phyloP scores from a whole-genome alignment of 352 stramenopile genomes.

The Hyaloperonospora brassicae region DNA sequence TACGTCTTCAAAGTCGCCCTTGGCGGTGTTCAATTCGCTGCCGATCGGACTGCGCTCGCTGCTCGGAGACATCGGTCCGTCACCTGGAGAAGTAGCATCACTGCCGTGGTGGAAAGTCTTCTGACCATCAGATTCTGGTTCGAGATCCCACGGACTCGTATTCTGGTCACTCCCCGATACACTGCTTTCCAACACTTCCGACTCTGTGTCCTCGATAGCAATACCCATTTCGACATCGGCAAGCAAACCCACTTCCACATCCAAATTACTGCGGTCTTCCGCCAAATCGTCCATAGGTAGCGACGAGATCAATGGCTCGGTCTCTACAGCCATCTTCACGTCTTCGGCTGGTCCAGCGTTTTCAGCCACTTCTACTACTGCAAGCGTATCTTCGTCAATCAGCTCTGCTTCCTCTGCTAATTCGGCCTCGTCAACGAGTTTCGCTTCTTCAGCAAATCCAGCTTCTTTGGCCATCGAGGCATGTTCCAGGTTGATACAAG shows the following conservation, averaged over 20 bases:
- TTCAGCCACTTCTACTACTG: conserved; percentile 8
- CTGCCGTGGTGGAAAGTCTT: conserved; percentile 9
- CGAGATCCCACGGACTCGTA: conserved; percentile 26
- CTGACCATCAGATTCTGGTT: conserved; percentile 17
- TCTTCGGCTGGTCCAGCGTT: conserved; percentile 15
- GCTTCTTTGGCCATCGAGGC: conserved; percentile 14
- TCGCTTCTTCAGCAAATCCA: conserved; percentile 9
- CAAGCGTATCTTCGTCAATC: conserved; percentile 1
- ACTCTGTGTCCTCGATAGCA: conserved; percentile 19
- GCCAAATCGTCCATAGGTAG: conserved; percentile 6
- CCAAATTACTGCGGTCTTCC: conserved; percentile 12
- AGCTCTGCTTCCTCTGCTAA: conserved; percentile 11
- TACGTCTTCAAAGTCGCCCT: conserved; percentile 28
- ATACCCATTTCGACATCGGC: conserved; percentile 31
- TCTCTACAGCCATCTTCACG: conserved; percentile 12
- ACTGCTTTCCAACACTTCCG: conserved; percentile 17
- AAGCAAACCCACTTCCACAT: conserved; percentile 34
- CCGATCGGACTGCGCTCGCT: conserved; percentile 3
- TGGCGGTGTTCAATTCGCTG: conserved; percentile 9
- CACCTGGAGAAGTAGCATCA: conserved; percentile 2
- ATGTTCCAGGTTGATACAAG: conserved; percentile 8
- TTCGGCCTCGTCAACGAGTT: conserved; percentile 13
- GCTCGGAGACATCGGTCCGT: conserved; percentile 9
- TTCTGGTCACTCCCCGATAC: conserved; percentile 10
- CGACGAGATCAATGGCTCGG: conserved; percentile 10